Base-by-base conservation (phyloP, 805 yeast species). In the Peterozyma toletana region DNA sequence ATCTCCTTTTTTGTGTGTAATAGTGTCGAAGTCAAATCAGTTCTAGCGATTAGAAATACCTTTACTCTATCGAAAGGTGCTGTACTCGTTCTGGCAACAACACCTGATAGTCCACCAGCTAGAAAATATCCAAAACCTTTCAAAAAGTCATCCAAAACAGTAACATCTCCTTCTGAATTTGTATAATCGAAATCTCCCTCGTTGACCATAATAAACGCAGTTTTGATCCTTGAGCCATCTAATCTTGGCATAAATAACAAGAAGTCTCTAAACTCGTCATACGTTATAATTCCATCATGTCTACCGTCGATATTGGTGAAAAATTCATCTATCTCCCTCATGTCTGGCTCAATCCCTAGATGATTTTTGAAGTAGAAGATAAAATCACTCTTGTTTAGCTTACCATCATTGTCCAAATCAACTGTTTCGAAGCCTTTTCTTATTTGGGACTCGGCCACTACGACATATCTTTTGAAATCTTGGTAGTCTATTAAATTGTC, bases 11-110 rank as follows among this genome's bases (percentile, higher is more conserved):
- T 80, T 11, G 83, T 76, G 46, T 77, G 78, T 39, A 85, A 61
- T 5, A 84, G 65, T 0, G 88, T 83, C 3, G 90, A 82, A 0
- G 86, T 72, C 38, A 85, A 64, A 58, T 85, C 95, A 1, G 96
- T 83, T 60, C 96, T 77, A 1, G 98, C 97, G 55, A 93, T 93
- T 40, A 93, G 67, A 53, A 86, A 93, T 11, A 93, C 98, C 60
- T 93, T 93, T 17, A 93, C 77, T 59, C 99, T 76, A 62, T 93
- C 99, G 50, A 93, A 86, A 10, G 99, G 99, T 0, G 98, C 99
- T 0, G 99, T 93, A 54, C 93, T 84, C 0, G 98, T 89, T 64
- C 99, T 79, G 11, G 96, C 88, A 3, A 93, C 84, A 2, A 91
- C 99, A 2, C 99, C 99, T 1, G 96, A 86, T 16, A 90, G 62